phyloP scores from a whole-genome alignment of 176 grass and related monocot genomes.

The Thalia dealbata region DNA sequence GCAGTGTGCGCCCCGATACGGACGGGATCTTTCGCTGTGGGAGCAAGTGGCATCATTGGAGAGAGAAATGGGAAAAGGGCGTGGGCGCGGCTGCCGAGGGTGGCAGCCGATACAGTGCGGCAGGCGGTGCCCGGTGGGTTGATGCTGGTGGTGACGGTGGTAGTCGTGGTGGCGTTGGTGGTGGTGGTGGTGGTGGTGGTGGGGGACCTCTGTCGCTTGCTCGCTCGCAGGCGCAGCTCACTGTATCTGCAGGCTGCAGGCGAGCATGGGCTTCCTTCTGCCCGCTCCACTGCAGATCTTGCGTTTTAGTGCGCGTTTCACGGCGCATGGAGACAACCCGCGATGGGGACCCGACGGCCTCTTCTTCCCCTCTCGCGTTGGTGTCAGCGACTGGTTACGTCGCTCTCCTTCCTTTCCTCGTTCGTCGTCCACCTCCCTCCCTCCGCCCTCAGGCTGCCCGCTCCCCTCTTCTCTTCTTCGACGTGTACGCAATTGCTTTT shows the following conservation, averaged over 20 bases:
- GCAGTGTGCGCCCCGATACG: too few species aligned
- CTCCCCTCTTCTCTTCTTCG: too few species aligned
- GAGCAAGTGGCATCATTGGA: neutral
- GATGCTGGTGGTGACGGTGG: too few species aligned
- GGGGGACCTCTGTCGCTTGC: too few species aligned
- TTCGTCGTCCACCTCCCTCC: neutral
- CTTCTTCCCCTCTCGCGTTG: neutral
- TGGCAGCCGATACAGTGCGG: neutral
- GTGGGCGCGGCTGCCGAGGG: neutral
- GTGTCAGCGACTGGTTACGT: conserved; percentile 7
- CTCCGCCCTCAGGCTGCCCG: neutral
- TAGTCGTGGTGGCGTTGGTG: neutral
- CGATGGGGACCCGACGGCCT: neutral
- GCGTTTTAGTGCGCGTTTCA: neutral
- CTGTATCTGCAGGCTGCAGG: too few species aligned
- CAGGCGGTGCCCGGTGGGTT: neutral
- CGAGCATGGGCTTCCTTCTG: neutral
- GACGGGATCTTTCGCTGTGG: neutral
- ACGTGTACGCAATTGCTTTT: too few species aligned
- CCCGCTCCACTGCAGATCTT: neutral
- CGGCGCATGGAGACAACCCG: neutral
- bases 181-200: neutral
- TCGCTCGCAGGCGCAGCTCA: neutral
- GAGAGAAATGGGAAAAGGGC: neutral
- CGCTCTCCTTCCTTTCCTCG: neutral